Evolutionary conservation across 2,329 filamentous ascomycete genomes (phyloP).

Genomic region (Ilyonectria mors-panacis): DNA sequence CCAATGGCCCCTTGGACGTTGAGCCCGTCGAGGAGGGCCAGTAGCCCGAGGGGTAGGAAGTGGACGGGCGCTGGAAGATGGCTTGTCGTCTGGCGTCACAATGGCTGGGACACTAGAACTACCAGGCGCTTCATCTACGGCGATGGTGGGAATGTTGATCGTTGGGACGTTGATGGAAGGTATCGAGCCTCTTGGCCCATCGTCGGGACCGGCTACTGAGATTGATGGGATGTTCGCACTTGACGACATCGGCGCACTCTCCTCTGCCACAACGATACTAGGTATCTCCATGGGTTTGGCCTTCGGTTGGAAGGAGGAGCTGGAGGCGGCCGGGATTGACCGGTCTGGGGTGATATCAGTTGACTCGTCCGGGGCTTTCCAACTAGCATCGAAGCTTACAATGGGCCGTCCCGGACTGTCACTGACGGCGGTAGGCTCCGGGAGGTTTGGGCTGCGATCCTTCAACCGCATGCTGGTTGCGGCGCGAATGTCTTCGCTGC

Average conservation of each 20-base stretch:
- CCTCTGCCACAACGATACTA: slow-evolving; percentile 69
- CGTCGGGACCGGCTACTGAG: slow-evolving; percentile 52
- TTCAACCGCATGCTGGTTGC: slow-evolving; percentile 91
- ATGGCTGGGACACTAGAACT: slow-evolving; percentile 59
- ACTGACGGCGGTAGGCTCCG: slow-evolving; percentile 91
- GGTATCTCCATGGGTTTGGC: slow-evolving; percentile 61
- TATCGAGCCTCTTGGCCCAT: slow-evolving; percentile 40
- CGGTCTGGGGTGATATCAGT: slow-evolving; percentile 75
- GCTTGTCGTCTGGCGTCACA: slow-evolving; percentile 61
- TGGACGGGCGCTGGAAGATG: slow-evolving; percentile 45
- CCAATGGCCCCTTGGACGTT: slow-evolving; percentile 69
- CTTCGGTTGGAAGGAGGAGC: slow-evolving; percentile 46
- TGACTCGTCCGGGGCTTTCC: slow-evolving; percentile 79
- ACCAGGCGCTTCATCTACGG: not conserved
- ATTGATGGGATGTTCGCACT: slow-evolving; percentile 53
- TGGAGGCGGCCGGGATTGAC: slow-evolving; percentile 49
- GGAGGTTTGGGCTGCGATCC: slow-evolving; percentile 88
- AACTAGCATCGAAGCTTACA: slow-evolving; percentile 94
- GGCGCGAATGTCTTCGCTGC: slow-evolving; percentile 88
- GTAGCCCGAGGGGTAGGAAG: slow-evolving; percentile 63
- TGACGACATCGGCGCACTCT: slow-evolving; percentile 55
- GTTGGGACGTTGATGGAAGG: slow-evolving; percentile 64
- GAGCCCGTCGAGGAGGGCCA: slow-evolving; percentile 53
- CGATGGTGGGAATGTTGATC: slow-evolving; percentile 61
- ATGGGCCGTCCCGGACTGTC: slow-evolving; percentile 92